Base-by-base conservation (phyloP, 164 flowering plant genomes). In the Stephania cephalantha region DNA sequence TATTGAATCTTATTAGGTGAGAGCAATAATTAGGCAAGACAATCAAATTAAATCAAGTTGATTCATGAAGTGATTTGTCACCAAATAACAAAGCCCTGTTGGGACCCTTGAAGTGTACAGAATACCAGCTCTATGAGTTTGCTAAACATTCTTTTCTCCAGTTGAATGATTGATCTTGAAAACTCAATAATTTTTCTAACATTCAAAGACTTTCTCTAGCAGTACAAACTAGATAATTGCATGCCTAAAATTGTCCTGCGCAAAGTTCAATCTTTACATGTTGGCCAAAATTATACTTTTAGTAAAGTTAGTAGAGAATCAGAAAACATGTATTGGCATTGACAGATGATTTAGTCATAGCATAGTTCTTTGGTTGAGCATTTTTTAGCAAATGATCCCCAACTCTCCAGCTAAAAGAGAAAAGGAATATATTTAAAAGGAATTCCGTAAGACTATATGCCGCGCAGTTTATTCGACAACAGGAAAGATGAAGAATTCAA, bases 61-160 rank as follows among this genome's bases (percentile, higher is more conserved):
- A 61, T 61, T 61, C 66, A n/a, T 9, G 66, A 61, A 61, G 66
- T 61, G 66, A 61, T 61, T 61, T 61, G 9, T 61, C 25, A 61
- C 20, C 66, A 61, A 8, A 58, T 1, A 61, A 12, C 13, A 53
- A 15, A 61, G 25, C 0, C 66, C 20, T 61, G 66, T 20, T 61
- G 66, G 65, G 66, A 18, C 66, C 66, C 66, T 61, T 61, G 66
- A 61, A 61, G 20, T 61, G 6, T 61, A 61, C 66, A n/a, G 7
- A 61, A n/a, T 2, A 61, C 25, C 66, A n/a, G 9, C 22, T 61
- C 20, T 61, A 4, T 61, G 25, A 61, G 25, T 61, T 20, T 61
- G 20, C 7, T 61, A 61, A 61, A 61, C 66, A 61, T 61, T 61
- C 22, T 61, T 7, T 61, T 61, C 20, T 61, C 66, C 25, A 18